phyloP scores from a whole-genome alignment of 1,284 basidiomycete species.

The Stygiomarasmius scandens region DNA sequence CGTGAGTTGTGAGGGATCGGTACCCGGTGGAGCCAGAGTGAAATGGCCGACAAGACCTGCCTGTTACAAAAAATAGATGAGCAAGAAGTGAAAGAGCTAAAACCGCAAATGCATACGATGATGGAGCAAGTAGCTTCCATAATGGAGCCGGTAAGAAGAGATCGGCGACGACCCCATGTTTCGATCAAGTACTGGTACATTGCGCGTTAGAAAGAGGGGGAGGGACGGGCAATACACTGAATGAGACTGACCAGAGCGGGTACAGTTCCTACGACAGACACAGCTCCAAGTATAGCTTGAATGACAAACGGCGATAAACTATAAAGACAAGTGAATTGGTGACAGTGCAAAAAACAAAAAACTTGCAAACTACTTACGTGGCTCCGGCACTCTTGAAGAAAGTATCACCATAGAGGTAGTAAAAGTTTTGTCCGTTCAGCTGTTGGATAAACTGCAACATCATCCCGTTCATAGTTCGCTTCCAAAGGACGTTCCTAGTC shows the following conservation, averaged over 20 bases:
- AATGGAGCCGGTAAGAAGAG: slow-evolving; percentile 67
- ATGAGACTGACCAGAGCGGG: slow-evolving; percentile 51
- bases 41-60: slow-evolving; percentile 76
- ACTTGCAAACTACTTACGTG: slow-evolving; percentile 41
- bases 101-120: slow-evolving; percentile 45
- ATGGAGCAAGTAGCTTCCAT: slow-evolving; percentile 65
- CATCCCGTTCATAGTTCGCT: slow-evolving; percentile 75
- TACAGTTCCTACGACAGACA: slow-evolving; percentile 67
- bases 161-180: slow-evolving; percentile 65
- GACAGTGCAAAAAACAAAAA: background rate
- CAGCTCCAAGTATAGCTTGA: slow-evolving; percentile 71
- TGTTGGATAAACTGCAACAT: slow-evolving; percentile 85
- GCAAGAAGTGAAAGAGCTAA: background rate
- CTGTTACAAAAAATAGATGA: slow-evolving; percentile 27
- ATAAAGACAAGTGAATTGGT: no score
- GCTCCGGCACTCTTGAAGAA: slow-evolving; percentile 82
- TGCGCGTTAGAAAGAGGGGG: background rate
- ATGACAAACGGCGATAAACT: slow-evolving; percentile 73
- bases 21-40: slow-evolving; percentile 56
- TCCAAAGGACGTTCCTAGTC: slow-evolving; percentile 67
- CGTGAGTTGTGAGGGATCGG: slow-evolving; percentile 49
- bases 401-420: slow-evolving; percentile 81
- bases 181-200: slow-evolving; percentile 56
- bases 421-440: slow-evolving; percentile 76
- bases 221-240: background rate